Conservation (phyloP, 73 alveolate genomes). For the Symbiodinium natans region DNA sequence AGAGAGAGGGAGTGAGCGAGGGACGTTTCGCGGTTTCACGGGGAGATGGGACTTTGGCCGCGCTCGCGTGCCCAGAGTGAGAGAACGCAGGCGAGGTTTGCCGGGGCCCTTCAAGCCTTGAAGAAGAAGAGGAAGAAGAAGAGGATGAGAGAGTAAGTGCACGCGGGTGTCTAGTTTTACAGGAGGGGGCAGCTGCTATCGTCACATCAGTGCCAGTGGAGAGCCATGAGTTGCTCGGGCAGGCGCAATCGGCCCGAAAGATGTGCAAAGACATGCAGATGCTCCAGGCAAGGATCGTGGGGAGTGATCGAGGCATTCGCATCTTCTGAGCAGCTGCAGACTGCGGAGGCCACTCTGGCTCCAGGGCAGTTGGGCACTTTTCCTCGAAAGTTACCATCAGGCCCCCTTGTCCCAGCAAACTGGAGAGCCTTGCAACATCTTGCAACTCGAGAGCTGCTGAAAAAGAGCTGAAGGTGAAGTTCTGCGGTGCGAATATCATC, state of each 20-base stretch:
- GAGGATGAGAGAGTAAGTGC: too few relatives aligned
- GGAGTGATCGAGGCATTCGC: background rate
- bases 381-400: background rate
- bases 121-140: too few relatives aligned
- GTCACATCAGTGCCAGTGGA: too few relatives aligned
- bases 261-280: constrained; percentile 80
- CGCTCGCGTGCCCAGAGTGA: too few relatives aligned
- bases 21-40: too few relatives aligned
- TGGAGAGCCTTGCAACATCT: background rate
- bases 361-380: constrained; percentile 73
- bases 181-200: too few relatives aligned
- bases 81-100: too few relatives aligned
- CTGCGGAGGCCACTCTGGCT: constrained; percentile 58
- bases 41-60: too few relatives aligned
- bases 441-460: background rate
- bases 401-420: background rate
- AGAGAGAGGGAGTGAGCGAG: too few relatives aligned
- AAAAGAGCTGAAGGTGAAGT: background rate
- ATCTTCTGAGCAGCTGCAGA: background rate
- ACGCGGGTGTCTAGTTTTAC: too few relatives aligned
- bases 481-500: background rate
- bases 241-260: constrained; percentile 41
- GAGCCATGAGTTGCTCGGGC: background rate
- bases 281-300: constrained; percentile 34
- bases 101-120: too few relatives aligned